These are phyloP conservation scores for Cytauxzoon felis DNA, from an alignment of 169 alveolate genomes.

Conservation along the genomic window DNA sequence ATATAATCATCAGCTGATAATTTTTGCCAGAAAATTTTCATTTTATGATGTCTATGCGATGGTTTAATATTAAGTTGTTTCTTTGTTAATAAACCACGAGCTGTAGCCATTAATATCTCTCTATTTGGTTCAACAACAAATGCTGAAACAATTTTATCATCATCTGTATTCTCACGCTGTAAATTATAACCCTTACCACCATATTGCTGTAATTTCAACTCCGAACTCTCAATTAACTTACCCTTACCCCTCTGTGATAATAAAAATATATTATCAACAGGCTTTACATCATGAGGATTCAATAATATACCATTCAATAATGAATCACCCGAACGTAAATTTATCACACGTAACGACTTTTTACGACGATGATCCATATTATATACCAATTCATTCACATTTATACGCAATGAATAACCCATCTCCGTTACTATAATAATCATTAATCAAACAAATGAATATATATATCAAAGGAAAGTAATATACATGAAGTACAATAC, in stretches of 20 bases:
- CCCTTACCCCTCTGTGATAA: constrained; percentile 35
- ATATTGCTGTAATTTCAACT: constrained; percentile 21
- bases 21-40: constrained; percentile 41
- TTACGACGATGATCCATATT: constrained; percentile 17
- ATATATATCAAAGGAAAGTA: too few species aligned
- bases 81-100: constrained; percentile 50
- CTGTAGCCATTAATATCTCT: constrained; percentile 22
- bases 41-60: constrained; percentile 44
- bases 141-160: constrained; percentile 9
- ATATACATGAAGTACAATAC: too few species aligned
- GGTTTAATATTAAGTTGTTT: constrained; percentile 17
- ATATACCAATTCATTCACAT: constrained; percentile 1
- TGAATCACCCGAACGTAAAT: constrained; percentile 4
- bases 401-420: constrained; percentile 19
- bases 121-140: constrained; percentile 12
- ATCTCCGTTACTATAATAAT: constrained; percentile 2
- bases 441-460: too few species aligned
- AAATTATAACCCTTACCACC: constrained; percentile 54
- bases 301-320: constrained; percentile 29
- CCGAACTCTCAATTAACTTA: constrained; percentile 30
- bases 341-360: background rate
- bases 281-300: constrained; percentile 1
- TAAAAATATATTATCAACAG: constrained; percentile 5
- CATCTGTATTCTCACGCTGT: constrained; percentile 5
- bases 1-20: constrained; percentile 6